Conservation (phyloP, 78 protist species). For the Mastigamoeba balamuthi region DNA sequence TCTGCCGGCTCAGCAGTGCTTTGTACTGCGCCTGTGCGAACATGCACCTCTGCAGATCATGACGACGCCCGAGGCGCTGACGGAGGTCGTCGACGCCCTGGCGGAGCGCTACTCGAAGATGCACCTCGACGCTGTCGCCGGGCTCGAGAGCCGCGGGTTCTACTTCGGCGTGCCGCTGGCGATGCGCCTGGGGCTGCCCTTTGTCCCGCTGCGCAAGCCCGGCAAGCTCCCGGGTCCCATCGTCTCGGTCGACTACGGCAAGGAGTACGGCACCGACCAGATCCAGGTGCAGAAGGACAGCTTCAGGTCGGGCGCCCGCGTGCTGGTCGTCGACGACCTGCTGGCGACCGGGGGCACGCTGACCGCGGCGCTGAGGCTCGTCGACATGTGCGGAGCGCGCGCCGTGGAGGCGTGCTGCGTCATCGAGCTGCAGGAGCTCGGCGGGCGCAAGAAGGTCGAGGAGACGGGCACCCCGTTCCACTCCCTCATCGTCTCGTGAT, state of each 20-base stretch:
- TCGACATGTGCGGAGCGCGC: not conserved
- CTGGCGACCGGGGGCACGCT: conserved; percentile 4
- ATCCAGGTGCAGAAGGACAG: not conserved
- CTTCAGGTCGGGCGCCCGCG: not conserved
- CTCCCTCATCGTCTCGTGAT: too few relatives aligned
- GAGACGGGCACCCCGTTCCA: not conserved
- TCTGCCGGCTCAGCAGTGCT: too few relatives aligned
- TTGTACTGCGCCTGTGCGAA: too few relatives aligned
- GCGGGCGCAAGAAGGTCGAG: not conserved
- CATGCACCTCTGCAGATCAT: too few relatives aligned
- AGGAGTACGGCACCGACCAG: not conserved
- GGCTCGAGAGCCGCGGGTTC: conserved; percentile 6
- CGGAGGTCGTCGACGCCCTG: not conserved
- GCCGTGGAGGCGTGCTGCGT: not conserved
- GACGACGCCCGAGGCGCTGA: not conserved
- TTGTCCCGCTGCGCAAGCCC: conserved; percentile 4
- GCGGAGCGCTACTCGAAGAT: not conserved
- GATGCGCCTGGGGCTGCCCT: not conserved
- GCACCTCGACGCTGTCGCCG: not conserved
- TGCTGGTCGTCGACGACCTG: not conserved
- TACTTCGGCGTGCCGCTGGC: conserved; percentile 1
- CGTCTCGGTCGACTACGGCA: not conserved
- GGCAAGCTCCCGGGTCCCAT: not conserved
- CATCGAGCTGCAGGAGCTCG: not conserved
- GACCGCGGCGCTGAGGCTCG: not conserved